Percentiles rank a stretch among this genome's conserved stretches.
Conservation (phyloP, 768 basidiomycete genomes). For the Hygrocybe coccinea region DNA sequence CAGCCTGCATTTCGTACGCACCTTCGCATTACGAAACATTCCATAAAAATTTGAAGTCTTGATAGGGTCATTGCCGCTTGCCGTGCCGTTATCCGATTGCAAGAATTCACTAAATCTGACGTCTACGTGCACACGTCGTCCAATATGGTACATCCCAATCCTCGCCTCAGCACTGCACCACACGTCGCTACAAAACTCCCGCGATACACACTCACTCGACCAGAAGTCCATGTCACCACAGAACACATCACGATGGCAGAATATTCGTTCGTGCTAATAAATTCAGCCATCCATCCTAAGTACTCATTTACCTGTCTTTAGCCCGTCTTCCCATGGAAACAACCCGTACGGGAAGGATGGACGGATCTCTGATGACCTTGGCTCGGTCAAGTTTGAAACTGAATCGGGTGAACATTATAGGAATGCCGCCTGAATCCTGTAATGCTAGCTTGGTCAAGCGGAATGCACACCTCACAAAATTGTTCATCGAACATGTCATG, state of each 20-base stretch:
- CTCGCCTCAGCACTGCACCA: conserved; percentile 28
- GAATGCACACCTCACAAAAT: no score
- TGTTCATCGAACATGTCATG: no score
- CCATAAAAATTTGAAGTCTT: conserved; percentile 4
- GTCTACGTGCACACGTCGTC: conserved; percentile 46
- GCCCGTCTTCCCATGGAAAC: conserved; percentile 15
- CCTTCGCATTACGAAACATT: not conserved
- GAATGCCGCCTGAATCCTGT: no score
- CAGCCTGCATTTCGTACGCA: conserved; percentile 57
- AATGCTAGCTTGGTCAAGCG: no score
- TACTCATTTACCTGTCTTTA: not conserved
- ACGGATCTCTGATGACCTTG: conserved; percentile 12
- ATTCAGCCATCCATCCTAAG: not conserved
- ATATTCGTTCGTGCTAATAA: conserved; percentile 37
- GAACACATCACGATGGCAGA: conserved; percentile 59
- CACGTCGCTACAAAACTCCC: conserved; percentile 26
- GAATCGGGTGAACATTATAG: conserved; percentile 23
- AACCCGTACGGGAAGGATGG: conserved; percentile 19
- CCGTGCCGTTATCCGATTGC: conserved; percentile 62
- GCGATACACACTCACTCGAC: conserved; percentile 32
- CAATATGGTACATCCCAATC: conserved; percentile 31
- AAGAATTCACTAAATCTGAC: conserved; percentile 47
- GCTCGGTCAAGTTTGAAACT: conserved; percentile 13
- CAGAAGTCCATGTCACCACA: conserved; percentile 54
- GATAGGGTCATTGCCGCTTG: conserved; percentile 57